phyloP scores from a whole-genome alignment of 1,139 yeast species.

The Geotrichum citri-aurantii region DNA sequence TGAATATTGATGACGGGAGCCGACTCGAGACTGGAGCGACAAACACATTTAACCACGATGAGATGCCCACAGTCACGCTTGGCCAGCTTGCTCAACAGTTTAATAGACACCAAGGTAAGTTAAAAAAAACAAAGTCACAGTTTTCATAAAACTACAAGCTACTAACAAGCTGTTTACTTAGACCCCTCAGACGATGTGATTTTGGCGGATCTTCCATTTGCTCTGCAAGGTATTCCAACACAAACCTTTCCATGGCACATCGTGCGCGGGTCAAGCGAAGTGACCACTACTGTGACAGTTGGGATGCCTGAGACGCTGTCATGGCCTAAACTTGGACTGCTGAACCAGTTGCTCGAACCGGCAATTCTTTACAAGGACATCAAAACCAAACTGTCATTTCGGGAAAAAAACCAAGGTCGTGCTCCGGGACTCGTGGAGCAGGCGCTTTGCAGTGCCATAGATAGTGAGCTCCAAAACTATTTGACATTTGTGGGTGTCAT shows the following conservation, averaged over 20 bases:
- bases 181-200: slow-evolving; percentile 47
- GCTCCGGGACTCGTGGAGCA: slow-evolving; percentile 49
- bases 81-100: slow-evolving; percentile 15
- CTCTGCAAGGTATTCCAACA: slow-evolving; percentile 70
- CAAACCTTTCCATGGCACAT: slow-evolving; percentile 48
- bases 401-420: slow-evolving; percentile 12
- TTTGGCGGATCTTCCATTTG: slow-evolving; percentile 55
- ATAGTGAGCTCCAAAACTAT: slow-evolving; percentile 50
- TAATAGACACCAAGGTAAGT: slow-evolving; percentile 14
- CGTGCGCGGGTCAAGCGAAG: slow-evolving; percentile 23
- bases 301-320: slow-evolving; percentile 51
- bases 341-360: slow-evolving; percentile 62
- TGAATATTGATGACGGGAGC: neutral
- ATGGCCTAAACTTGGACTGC: slow-evolving; percentile 52
- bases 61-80: slow-evolving; percentile 3
- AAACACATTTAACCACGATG: neutral
- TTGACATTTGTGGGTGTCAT: slow-evolving; percentile 50
- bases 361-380: slow-evolving; percentile 59
- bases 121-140: neutral
- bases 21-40: neutral
- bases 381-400: slow-evolving; percentile 32
- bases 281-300: slow-evolving; percentile 16
- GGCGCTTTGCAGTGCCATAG: slow-evolving; percentile 57
- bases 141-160: neutral
- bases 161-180: slow-evolving; percentile 12